Base-by-base conservation (phyloP, 2,329 filamentous ascomycete species). In the Penicillium sp. region DNA sequence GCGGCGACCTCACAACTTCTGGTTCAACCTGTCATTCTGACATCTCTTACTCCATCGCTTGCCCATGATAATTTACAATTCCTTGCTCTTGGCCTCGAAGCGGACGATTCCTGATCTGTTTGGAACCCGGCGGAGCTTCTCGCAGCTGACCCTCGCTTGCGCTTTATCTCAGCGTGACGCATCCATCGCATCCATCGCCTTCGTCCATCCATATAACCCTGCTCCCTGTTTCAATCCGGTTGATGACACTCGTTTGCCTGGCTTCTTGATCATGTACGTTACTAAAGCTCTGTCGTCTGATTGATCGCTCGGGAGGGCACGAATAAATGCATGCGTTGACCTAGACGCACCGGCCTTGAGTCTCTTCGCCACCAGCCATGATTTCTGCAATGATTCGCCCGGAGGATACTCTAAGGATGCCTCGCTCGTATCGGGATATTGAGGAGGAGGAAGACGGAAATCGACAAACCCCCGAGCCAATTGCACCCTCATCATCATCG, bases 371-470 rank as follows among this genome's bases (percentile, higher is more conserved):
- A 19, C 60, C 61, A 56, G 63, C 45, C 54, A 73, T 74, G 71
- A 66, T 76, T 61, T 69, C 72, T 64, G 71, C 73, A 50, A 79
- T 79, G 75, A 66, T 67, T 60, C 76, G 75, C 57, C 68, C 74
- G 48, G 78, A 79, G 61, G 77, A 79, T 63, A 74, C 72, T 13
- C 66, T 75, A 29, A 72, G 72, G 67, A 74, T 71, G 49, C 69
- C 68, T 66, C 75, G 69, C 62, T 62, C 71, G 38, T 73, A 73
- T 64, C 71, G 68, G 38, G 75, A 76, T 35, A 59, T 65, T 30
- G 73, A 75, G 11, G 73, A 75, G 11, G 77, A 79, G 41, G 75
- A 76, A 30, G 73, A 73, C 44, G 60, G 45, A 26, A 68, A 65
- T 51, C 68, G 63, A 57, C 66, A 68, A 60, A 67, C 65, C 0